Evolutionary conservation across 345 rosid genomes (phyloP), one percentile per base, ranked within the genome.

Genomic region (Garcia nutans): DNA sequence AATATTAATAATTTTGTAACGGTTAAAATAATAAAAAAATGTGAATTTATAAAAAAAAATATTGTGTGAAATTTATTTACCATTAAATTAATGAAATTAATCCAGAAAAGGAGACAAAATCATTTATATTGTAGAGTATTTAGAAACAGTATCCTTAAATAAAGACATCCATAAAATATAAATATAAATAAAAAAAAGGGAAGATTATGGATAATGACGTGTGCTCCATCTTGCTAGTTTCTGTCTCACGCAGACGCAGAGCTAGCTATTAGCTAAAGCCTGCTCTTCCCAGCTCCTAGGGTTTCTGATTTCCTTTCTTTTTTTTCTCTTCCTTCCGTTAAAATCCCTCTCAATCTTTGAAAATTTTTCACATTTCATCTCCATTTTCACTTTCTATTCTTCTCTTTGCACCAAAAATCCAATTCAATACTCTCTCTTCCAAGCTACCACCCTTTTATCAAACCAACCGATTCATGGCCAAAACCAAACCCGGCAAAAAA

Each of bases 401-500:
- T 16, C 28, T 37, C 49, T 52, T 45, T 9, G 19, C 33, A 54
- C 11, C 17, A n/a, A 58, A n/a, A 58, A n/a, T 58, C 63, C 31
- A n/a, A n/a, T 5, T 5, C 41, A 37, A 37, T 37, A 37, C 41
- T 17, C 8, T 56, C 22, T 56, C 22, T 56, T 6, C 24, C 4
- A 8, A 56, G 22, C 24, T 10, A 1, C n/a, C 10, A 56, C 6
- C 5, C 41, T 3, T 37, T 37, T 3, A 37, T 37, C 41, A 37
- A 19, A 58, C 45, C 33, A 22, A 19, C 8, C 61, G 3, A 68
- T 73, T 79, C 84, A 85, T 87, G 88, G 89, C 95, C 24, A 92
- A 90, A 79, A 87, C 88, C 58, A 92, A 92, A 74, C 84, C 95
- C 10, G 92, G 87, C 2, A 90, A 85, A 80, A 89, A 87, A 69